Evolutionary conservation across 306 rosid genomes (phyloP).

Genomic region (Medicago arabica): DNA sequence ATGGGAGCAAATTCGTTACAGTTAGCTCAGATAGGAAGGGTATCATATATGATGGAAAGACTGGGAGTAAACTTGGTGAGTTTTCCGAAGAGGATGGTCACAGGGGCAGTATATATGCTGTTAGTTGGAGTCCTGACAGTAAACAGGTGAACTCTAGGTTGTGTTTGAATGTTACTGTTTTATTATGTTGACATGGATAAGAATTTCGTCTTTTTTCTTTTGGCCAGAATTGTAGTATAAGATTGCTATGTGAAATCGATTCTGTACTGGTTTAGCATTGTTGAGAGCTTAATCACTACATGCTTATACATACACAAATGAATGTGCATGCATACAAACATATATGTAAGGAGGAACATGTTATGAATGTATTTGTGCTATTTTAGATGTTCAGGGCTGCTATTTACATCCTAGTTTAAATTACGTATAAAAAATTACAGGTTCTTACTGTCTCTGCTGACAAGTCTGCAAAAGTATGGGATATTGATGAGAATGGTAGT

Average conservation of each 20-base stretch:
- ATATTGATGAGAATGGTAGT: slow-evolving; percentile 74
- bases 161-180: slow-evolving; percentile 29
- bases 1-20: slow-evolving; percentile 88
- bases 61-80: slow-evolving; percentile 83
- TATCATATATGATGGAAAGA: slow-evolving; percentile 79
- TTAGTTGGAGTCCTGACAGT: slow-evolving; percentile 95
- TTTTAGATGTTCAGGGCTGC: not conserved
- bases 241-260: not conserved
- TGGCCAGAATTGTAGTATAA: not conserved
- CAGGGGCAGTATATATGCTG: slow-evolving; percentile 94
- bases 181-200: slow-evolving; percentile 22
- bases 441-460: slow-evolving; percentile 97
- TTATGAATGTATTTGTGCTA: slow-evolving; percentile 1
- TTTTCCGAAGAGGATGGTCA: slow-evolving; percentile 82
- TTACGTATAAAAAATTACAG: slow-evolving; percentile 44
- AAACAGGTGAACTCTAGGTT: slow-evolving; percentile 63
- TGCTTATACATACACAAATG: not conserved
- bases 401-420: slow-evolving; percentile 30
- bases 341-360: not conserved
- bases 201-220: not conserved
- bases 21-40: slow-evolving; percentile 96
- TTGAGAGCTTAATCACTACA: slow-evolving; percentile 31
- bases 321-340: not conserved
- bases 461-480: slow-evolving; percentile 94
- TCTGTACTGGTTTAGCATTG: slow-evolving; percentile 22